Conservation (phyloP, 352 stramenopile species). For the Albugo candida region DNA sequence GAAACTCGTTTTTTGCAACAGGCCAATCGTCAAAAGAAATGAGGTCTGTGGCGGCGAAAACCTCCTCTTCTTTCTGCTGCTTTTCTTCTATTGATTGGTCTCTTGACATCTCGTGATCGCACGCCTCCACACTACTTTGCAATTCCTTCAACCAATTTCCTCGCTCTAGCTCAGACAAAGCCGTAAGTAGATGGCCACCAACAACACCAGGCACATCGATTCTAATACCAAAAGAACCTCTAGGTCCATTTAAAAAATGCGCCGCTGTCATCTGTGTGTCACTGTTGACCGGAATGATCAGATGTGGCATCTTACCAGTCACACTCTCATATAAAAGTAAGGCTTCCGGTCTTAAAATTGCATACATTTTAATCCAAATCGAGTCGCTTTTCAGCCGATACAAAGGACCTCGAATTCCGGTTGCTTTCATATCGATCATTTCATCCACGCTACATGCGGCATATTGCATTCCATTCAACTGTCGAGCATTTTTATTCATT, state of each 20-base stretch:
- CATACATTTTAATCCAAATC: constrained; percentile 51
- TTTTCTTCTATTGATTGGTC: constrained; percentile 36
- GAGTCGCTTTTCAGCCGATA: constrained; percentile 49
- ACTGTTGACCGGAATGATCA: constrained; percentile 61
- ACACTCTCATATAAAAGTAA: constrained; percentile 48
- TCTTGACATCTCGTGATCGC: constrained; percentile 15
- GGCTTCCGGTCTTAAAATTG: constrained; percentile 38
- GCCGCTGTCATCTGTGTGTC: constrained; percentile 23
- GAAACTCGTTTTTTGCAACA: too few species aligned
- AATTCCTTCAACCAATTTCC: constrained; percentile 63
- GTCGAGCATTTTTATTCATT: constrained; percentile 28
- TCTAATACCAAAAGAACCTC: constrained; percentile 13
- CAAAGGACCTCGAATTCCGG: constrained; percentile 38
- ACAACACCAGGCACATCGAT: constrained; percentile 2
- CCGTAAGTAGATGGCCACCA: constrained; percentile 9
- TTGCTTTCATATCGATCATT: constrained; percentile 46
- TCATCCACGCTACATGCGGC: constrained; percentile 40
- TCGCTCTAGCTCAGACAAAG: constrained; percentile 39
- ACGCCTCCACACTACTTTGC: constrained; percentile 37
- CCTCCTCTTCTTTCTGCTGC: constrained; percentile 23
- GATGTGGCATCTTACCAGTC: constrained; percentile 29
- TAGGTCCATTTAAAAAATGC: constrained; percentile 25
- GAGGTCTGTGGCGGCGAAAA: constrained; percentile 59
- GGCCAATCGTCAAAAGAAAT: constrained; percentile 43
- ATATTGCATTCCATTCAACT: constrained; percentile 70